Base-by-base conservation (phyloP, 163 green algal species). In the Volvox carteri region DNA sequence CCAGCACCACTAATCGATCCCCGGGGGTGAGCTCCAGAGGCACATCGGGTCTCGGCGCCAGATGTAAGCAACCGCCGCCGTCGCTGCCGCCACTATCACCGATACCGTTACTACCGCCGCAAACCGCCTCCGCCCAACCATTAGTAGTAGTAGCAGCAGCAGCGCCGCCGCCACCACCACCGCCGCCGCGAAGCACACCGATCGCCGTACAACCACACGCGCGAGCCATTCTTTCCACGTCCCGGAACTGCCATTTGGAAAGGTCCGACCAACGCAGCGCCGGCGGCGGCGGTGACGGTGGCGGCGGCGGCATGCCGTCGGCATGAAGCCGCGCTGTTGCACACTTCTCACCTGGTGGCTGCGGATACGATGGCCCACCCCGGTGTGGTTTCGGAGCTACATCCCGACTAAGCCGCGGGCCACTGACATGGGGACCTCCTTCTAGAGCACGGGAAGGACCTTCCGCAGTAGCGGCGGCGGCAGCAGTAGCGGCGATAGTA, bases 1-100 rank as follows among this genome's bases (percentile, higher is more conserved):
- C 48, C 67, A 87, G 46, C 48, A 87, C 81, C 46, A 87, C 81
- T 46, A 87, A 37, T 11, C 81, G 44, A 37, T 79, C 81, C 33
- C 50, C 81, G 0, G 35, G 8, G 0, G 28, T 35, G 42, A 87
- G 37, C 46, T 39, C 30, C 81, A 87, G 81, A 19, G 35, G 48
- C 44, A 18, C 21, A 28, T 87, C 81, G 7, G 48, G 81, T 39
- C 42, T 48, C 5, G 81, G 81, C 6, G 81, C 81, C 81, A 87
- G 67, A 42, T 73, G 65, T 46, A 87, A 46, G 39, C 33, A 16
- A 8, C 60, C 58, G 4, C 18, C 78, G 14, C 58, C 58, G n/a
- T 58, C 37, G 37, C 68, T 9, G n/a, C 44, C 62, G 2, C 41
- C 60, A 25, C 7, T 21, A 16, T 21, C 78, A 25, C 52, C 56